Evolutionary conservation across 371 early-diverging fungal species (phyloP).

Genomic region (Mucor velutinosus): DNA sequence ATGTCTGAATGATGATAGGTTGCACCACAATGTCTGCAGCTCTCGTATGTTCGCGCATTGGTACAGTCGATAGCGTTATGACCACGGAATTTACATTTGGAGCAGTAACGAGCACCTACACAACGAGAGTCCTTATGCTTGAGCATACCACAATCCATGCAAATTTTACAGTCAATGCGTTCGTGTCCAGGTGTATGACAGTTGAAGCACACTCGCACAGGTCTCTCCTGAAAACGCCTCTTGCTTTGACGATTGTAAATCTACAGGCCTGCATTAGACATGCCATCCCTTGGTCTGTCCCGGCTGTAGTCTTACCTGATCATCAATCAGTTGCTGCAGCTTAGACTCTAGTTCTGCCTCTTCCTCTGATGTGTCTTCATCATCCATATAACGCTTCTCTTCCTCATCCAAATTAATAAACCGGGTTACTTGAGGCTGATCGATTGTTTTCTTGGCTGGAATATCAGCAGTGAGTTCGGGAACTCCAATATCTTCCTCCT

Average conservation of each 20-base stretch:
- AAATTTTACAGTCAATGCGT: slow-evolving; percentile 9
- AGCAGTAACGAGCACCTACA: slow-evolving; percentile 8
- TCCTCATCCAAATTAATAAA: slow-evolving; percentile 17
- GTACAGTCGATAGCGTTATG: slow-evolving; percentile 14
- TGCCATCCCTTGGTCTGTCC: not conserved
- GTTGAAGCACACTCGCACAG: slow-evolving; percentile 6
- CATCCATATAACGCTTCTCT: slow-evolving; percentile 16
- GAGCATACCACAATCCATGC: slow-evolving; percentile 11
- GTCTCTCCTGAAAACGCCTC: not conserved
- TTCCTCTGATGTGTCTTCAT: slow-evolving; percentile 19
- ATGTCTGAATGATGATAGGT: slow-evolving; percentile 7
- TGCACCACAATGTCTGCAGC: slow-evolving; percentile 6
- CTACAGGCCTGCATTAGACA: not conserved
- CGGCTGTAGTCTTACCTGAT: slow-evolving; percentile 5
- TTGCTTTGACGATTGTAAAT: slow-evolving; percentile 9
- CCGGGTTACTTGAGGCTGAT: slow-evolving; percentile 8
- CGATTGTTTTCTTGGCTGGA: not conserved
- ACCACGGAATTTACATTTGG: slow-evolving; percentile 18
- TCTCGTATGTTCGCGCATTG: not conserved
- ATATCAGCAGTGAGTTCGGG: not conserved
- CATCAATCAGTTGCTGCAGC: slow-evolving; percentile 20
- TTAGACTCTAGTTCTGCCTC: slow-evolving; percentile 12
- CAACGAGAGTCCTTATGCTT: slow-evolving; percentile 7
- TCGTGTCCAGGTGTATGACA: slow-evolving; percentile 21
- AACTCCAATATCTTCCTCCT: not conserved